Conservation (phyloP, 352 stramenopile species). For the Globisporangium cylindrosporum region DNA sequence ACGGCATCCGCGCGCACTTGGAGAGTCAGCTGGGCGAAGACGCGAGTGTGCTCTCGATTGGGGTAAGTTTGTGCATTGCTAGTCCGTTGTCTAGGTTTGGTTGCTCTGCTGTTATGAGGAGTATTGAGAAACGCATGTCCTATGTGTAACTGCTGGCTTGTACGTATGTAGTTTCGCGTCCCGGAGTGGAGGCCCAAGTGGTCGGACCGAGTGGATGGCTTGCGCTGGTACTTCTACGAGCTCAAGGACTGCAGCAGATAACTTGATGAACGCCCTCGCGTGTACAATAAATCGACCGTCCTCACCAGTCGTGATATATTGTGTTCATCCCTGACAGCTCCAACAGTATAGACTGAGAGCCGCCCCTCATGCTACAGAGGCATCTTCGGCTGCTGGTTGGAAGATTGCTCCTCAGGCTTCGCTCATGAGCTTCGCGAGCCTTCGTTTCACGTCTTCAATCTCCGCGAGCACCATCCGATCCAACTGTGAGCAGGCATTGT, state of each 20-base stretch:
- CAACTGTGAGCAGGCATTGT: slow-evolving; percentile 26
- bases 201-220: slow-evolving; percentile 41
- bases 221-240: slow-evolving; percentile 80
- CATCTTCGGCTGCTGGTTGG: too few species aligned
- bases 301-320: background rate
- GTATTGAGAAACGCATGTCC: background rate
- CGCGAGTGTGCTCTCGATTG: slow-evolving; percentile 72
- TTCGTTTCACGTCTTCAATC: slow-evolving; percentile 61
- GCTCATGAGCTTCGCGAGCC: slow-evolving; percentile 47
- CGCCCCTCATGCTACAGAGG: background rate
- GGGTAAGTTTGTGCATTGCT: slow-evolving; percentile 35
- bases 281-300: background rate
- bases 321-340: background rate
- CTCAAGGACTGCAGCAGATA: slow-evolving; percentile 25
- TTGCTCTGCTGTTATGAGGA: background rate
- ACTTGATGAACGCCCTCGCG: background rate
- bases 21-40: slow-evolving; percentile 28
- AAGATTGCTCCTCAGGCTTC: slow-evolving; percentile 12
- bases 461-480: slow-evolving; percentile 61
- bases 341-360: background rate
- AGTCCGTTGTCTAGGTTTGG: background rate
- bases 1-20: slow-evolving; percentile 54
- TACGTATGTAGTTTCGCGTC: slow-evolving; percentile 61
- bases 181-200: slow-evolving; percentile 63
- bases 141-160: slow-evolving; percentile 2